Conservation (phyloP, 2,329 filamentous ascomycete species). For the Clathrospora elynae region DNA sequence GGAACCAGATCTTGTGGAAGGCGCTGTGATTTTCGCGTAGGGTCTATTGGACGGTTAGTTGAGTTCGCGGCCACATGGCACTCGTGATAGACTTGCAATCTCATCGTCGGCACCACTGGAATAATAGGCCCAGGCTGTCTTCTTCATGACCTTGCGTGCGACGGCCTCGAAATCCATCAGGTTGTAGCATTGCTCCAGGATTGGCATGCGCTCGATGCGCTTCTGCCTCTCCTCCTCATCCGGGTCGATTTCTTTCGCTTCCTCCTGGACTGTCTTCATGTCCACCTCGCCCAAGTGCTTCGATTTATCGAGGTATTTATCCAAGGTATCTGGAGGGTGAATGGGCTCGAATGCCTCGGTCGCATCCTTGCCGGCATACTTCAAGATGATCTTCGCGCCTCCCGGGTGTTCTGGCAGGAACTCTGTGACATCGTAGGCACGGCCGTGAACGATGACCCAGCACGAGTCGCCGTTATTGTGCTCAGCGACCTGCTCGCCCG, state of each 20-base stretch:
- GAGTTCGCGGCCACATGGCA: background rate
- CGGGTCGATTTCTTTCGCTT: slow-evolving; percentile 53
- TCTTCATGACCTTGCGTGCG: slow-evolving; percentile 90
- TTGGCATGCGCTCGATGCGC: slow-evolving; percentile 57
- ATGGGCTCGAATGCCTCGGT: slow-evolving; percentile 59
- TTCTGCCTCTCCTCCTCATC: slow-evolving; percentile 76
- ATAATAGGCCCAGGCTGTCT: slow-evolving; percentile 96
- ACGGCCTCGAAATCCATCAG: slow-evolving; percentile 87
- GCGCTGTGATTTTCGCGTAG: slow-evolving; percentile 94
- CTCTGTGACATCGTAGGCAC: slow-evolving; percentile 70
- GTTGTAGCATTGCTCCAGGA: slow-evolving; percentile 54
- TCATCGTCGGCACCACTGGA: slow-evolving; percentile 90
- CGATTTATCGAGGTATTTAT: slow-evolving; percentile 51
- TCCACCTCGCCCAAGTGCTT: slow-evolving; percentile 49
- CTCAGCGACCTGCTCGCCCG: slow-evolving; percentile 61
- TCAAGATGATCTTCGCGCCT: slow-evolving; percentile 86
- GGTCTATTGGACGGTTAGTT: slow-evolving; percentile 62
- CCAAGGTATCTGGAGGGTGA: slow-evolving; percentile 56
- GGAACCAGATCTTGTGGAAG: slow-evolving; percentile 97
- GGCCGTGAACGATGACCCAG: slow-evolving; percentile 72
- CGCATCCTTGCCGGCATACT: slow-evolving; percentile 64
- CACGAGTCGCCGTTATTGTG: slow-evolving; percentile 81
- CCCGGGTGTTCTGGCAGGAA: slow-evolving; percentile 69
- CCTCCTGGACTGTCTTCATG: slow-evolving; percentile 44
- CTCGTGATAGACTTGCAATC: slow-evolving; percentile 62